These are phyloP conservation scores for Circinella minor DNA, from an alignment of 371 early-diverging fungal genomes.

Conservation along the genomic window DNA sequence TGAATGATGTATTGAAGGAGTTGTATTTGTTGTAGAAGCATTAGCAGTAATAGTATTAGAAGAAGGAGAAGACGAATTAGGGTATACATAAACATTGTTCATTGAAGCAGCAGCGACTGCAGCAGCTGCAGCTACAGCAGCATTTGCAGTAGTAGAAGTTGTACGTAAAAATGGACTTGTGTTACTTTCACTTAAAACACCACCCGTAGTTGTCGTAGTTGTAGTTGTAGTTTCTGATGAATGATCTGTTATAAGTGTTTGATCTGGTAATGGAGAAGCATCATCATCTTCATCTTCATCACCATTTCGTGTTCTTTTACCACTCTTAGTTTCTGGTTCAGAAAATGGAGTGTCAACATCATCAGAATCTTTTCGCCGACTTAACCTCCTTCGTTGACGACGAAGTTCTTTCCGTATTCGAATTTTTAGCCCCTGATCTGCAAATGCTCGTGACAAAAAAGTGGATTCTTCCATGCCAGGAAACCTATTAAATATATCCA, in stretches of 20 bases:
- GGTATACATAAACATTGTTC: too few relatives aligned
- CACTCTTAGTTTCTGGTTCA: slow-evolving; percentile 2
- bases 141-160: neutral
- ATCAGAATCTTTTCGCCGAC: slow-evolving; percentile 27
- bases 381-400: slow-evolving; percentile 43
- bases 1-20: too few relatives aligned
- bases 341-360: slow-evolving; percentile 1
- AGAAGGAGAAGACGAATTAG: too few relatives aligned
- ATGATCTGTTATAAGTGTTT: slow-evolving; percentile 2
- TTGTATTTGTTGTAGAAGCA: neutral
- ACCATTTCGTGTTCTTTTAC: slow-evolving; percentile 11
- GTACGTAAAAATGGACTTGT: slow-evolving; percentile 1
- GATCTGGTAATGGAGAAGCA: slow-evolving; percentile 1
- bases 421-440: slow-evolving; percentile 95
- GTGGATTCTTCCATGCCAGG: slow-evolving; percentile 97
- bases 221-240: neutral
- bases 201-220: neutral
- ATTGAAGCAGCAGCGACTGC: neutral
- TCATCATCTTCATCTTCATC: slow-evolving; percentile 2
- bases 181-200: neutral
- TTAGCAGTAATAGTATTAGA: too few relatives aligned
- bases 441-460: slow-evolving; percentile 85
- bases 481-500: slow-evolving; percentile 49
- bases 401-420: slow-evolving; percentile 79
- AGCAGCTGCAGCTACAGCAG: neutral